A percentile compares a stretch with the other conserved stretches of the same genome.
Conservation (phyloP, 1,284 basidiomycete genomes). For the Cryptococcus sp. region DNA sequence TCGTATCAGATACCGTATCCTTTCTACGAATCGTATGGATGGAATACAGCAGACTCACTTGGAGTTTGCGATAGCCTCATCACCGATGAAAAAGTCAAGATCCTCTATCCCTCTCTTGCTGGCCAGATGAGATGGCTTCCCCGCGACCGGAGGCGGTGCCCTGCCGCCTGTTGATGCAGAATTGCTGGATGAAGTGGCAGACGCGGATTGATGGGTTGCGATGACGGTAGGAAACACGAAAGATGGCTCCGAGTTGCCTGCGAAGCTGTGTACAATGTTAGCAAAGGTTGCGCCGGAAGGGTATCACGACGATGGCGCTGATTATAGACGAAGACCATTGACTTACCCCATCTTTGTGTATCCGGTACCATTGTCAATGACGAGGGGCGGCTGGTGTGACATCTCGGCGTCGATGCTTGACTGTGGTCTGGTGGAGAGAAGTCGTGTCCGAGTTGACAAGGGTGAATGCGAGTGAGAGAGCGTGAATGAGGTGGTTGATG, state of each 20-base stretch:
- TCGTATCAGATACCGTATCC: neutral
- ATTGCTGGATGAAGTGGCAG: conserved; percentile 58
- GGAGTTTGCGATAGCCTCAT: conserved; percentile 92
- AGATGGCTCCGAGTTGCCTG: conserved; percentile 97
- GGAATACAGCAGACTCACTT: conserved; percentile 57
- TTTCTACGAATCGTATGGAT: neutral
- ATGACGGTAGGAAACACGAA: conserved; percentile 98
- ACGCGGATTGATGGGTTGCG: conserved; percentile 65
- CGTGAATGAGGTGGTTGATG: too few species aligned
- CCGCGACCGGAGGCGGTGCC: conserved; percentile 57
- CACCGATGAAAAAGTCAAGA: conserved; percentile 99
- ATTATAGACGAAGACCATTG: neutral
- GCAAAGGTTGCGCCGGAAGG: neutral
- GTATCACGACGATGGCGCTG: neutral
- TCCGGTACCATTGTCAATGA: conserved; percentile 97
- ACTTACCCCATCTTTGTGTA: conserved; percentile 94
- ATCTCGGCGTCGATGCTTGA: conserved; percentile 53
- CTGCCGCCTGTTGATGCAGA: conserved; percentile 40
- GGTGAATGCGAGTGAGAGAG: too few species aligned
- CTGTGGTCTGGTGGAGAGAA: too few species aligned
- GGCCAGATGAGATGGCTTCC: conserved; percentile 88
- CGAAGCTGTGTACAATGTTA: conserved; percentile 66
- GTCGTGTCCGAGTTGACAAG: too few species aligned
- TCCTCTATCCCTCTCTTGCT: conserved; percentile 98
- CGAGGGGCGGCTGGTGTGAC: conserved; percentile 82